A percentile compares a stretch with the other conserved stretches of the same genome.
These are phyloP conservation scores for Penicillium robsamsonii DNA, from an alignment of 495 filamentous ascomycete species.

Conservation along the genomic window DNA sequence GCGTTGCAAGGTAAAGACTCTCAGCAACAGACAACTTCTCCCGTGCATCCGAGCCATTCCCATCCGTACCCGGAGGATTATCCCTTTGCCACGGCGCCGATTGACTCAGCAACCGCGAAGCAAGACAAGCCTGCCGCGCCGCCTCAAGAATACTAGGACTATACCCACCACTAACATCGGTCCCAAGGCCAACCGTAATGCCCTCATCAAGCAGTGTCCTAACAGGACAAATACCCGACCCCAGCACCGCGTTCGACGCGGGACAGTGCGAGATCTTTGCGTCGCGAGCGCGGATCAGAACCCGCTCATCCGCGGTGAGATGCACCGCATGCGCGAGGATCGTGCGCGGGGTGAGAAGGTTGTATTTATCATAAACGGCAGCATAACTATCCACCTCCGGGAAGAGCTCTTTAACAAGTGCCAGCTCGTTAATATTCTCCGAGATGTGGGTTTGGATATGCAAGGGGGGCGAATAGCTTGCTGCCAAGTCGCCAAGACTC, in stretches of 20 bases:
- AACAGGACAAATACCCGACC: slow-evolving; percentile 70
- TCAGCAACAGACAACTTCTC: slow-evolving; percentile 77
- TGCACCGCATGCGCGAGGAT: slow-evolving; percentile 88
- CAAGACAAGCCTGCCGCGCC: slow-evolving; percentile 73
- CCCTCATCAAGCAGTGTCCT: slow-evolving; percentile 69
- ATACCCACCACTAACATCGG: slow-evolving; percentile 87
- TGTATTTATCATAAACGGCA: slow-evolving; percentile 70
- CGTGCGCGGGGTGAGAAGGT: slow-evolving; percentile 67
- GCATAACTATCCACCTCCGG: slow-evolving; percentile 64
- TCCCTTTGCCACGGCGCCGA: slow-evolving; percentile 11
- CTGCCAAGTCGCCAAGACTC: slow-evolving; percentile 61
- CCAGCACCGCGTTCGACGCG: slow-evolving; percentile 75
- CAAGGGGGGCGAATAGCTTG: slow-evolving; percentile 51
- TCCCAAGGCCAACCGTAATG: slow-evolving; percentile 79
- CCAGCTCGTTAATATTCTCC: slow-evolving; percentile 74
- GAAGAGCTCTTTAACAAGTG: slow-evolving; percentile 68
- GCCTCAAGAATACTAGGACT: slow-evolving; percentile 73
- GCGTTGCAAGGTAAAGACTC: slow-evolving; percentile 80
- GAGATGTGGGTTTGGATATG: slow-evolving; percentile 90
- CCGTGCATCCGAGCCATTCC: slow-evolving; percentile 15
- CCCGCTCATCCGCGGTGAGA: slow-evolving; percentile 60
- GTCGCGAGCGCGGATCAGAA: slow-evolving; percentile 56
- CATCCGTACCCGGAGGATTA: not conserved
- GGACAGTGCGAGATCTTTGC: slow-evolving; percentile 83
- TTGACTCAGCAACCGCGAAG: slow-evolving; percentile 53